Evolutionary conservation across 2,329 filamentous ascomycete genomes (phyloP).

Genomic region (Aspergillus puulaauensis): DNA sequence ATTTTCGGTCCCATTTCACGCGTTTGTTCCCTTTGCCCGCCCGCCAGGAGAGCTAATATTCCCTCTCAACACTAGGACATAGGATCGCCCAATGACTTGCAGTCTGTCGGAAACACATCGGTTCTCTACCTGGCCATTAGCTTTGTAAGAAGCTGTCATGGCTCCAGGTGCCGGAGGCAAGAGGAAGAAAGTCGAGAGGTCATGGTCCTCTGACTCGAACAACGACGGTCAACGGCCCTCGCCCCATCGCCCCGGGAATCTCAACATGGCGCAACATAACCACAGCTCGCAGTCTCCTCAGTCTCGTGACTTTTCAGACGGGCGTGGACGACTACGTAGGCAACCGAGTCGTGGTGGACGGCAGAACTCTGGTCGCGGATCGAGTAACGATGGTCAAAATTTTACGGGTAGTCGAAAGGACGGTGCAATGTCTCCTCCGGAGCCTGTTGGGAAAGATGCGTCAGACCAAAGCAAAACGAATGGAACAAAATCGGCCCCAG

Average conservation of each 20-base stretch:
- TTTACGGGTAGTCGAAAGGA: conserved; percentile 29
- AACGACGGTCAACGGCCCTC: conserved; percentile 45
- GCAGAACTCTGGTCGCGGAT: conserved; percentile 35
- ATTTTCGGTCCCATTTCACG: not conserved
- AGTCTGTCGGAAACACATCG: conserved; percentile 25
- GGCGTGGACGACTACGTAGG: conserved; percentile 39
- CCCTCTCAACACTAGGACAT: not conserved
- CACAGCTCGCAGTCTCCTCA: conserved; percentile 38
- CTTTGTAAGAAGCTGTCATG: conserved; percentile 42
- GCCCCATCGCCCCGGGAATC: conserved; percentile 47
- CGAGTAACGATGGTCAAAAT: conserved; percentile 36
- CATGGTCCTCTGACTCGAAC: conserved; percentile 43
- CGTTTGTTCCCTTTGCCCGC: not conserved
- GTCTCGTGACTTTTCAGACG: conserved; percentile 37
- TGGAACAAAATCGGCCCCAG: conserved; percentile 22
- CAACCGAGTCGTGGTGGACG: conserved; percentile 40
- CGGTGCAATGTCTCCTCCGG: conserved; percentile 32
- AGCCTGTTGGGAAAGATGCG: conserved; percentile 27
- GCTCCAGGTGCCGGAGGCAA: conserved; percentile 52
- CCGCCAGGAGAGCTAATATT: conserved; percentile 11
- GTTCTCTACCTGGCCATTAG: conserved; percentile 28
- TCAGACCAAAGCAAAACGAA: conserved; percentile 31
- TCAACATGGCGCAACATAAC: conserved; percentile 55
- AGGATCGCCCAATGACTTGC: conserved; percentile 33
- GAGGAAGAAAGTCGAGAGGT: conserved; percentile 53